phyloP scores from a whole-genome alignment of 2,329 filamentous ascomycete species.

The Ophiostoma sp. region DNA sequence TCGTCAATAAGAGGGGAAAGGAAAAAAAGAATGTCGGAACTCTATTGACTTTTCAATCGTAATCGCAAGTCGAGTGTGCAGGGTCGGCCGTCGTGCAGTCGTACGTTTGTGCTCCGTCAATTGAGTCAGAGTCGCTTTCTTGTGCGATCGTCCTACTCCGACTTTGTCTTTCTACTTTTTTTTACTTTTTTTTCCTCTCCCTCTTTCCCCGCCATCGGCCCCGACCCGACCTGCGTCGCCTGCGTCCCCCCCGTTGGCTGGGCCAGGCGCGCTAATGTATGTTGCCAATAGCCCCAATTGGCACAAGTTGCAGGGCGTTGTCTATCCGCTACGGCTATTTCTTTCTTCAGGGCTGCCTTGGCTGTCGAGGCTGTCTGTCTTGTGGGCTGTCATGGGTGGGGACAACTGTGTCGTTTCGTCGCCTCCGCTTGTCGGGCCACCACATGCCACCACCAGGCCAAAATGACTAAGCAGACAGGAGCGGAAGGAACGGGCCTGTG shows the following conservation, averaged over 20 bases:
- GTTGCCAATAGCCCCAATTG: neutral
- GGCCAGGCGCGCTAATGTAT: constrained; percentile 17
- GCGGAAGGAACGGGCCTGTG: neutral
- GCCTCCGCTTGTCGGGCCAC: constrained; percentile 2
- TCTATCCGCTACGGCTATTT: neutral
- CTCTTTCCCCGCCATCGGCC: constrained; percentile 22
- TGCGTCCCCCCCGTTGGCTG: constrained; percentile 12
- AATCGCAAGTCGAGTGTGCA: neutral
- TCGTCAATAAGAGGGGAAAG: neutral
- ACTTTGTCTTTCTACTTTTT: constrained; percentile 5
- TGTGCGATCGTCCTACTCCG: neutral
- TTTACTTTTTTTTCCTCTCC: neutral
- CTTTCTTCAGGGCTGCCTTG: neutral
- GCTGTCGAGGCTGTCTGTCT: neutral
- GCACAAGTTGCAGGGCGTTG: neutral
- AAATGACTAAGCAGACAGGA: constrained; percentile 5
- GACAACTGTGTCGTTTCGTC: neutral
- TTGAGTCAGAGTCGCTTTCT: constrained; percentile 20
- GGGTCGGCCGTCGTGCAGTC: neutral
- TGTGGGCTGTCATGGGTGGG: neutral
- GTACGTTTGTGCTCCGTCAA: neutral
- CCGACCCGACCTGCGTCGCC: neutral
- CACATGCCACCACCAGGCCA: neutral
- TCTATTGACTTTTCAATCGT: neutral
- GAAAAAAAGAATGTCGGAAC: neutral